Evolutionary conservation across 257 asterid genomes (phyloP).

Genomic region (Solanum infundibuliforme): DNA sequence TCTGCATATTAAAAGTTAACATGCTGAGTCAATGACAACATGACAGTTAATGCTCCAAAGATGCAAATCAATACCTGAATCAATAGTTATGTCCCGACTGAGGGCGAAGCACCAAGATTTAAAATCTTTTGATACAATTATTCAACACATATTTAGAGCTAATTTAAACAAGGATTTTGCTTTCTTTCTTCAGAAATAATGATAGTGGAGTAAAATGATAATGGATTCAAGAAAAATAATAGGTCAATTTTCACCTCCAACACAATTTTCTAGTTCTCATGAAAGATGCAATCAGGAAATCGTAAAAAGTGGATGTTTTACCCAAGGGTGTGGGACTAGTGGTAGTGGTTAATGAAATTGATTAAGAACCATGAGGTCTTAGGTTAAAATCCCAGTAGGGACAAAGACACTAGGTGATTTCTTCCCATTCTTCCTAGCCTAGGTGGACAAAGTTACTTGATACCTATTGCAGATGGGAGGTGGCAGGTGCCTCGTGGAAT

Average conservation of each 20-base stretch:
- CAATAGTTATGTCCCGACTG: not conserved
- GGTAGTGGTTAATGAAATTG: not conserved
- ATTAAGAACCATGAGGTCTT: not conserved
- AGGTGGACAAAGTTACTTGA: not conserved
- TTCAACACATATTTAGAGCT: not conserved
- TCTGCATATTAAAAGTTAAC: constrained; percentile 35
- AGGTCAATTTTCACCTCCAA: not conserved
- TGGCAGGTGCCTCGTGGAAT: not conserved
- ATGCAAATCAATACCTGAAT: not conserved
- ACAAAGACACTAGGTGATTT: not conserved
- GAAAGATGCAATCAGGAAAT: not conserved
- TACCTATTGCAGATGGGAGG: not conserved
- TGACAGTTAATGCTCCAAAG: not conserved
- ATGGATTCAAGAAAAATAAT: not conserved
- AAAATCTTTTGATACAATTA: not conserved
- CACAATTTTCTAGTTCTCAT: not conserved
- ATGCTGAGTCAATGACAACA: not conserved
- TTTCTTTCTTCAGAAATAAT: not conserved
- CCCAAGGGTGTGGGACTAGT: not conserved
- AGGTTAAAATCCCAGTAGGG: not conserved
- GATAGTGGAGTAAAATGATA: not conserved
- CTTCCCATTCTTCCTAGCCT: not conserved
- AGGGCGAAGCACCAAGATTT: not conserved
- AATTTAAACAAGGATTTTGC: not conserved
- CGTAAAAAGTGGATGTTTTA: not conserved